Conservation (phyloP, 2,329 filamentous ascomycete species). For the Alternaria gansuensis region DNA sequence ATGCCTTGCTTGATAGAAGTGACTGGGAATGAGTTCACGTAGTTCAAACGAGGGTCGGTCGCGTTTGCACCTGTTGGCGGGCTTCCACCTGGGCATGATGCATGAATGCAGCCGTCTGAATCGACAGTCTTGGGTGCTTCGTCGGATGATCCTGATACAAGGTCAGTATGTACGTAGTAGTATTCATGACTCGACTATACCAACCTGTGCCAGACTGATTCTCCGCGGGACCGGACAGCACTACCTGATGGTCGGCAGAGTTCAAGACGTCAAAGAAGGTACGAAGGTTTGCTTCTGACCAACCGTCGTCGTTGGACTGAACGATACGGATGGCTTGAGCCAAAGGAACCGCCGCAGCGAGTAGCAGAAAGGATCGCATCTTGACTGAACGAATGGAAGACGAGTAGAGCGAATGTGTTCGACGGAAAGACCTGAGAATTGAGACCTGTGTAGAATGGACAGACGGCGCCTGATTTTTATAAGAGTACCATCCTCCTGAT, state of each 20-base stretch:
- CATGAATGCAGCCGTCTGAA: constrained; percentile 64
- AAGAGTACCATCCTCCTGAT: constrained; percentile 10
- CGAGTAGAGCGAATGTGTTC: constrained; percentile 14
- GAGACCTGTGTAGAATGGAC: constrained; percentile 1
- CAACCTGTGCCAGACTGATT: constrained; percentile 70
- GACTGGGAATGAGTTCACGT: constrained; percentile 74
- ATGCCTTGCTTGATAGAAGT: constrained; percentile 72
- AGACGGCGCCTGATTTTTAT: constrained; percentile 17
- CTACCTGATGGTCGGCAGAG: constrained; percentile 65
- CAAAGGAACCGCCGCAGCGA: constrained; percentile 40
- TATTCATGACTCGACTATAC: constrained; percentile 20
- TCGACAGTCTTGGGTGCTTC: constrained; percentile 59
- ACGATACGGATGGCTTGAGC: constrained; percentile 53
- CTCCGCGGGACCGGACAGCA: constrained; percentile 72
- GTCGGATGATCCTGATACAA: constrained; percentile 62
- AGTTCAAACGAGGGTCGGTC: constrained; percentile 68
- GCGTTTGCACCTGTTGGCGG: constrained; percentile 66
- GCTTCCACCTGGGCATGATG: constrained; percentile 68
- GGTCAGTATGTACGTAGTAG: constrained; percentile 15
- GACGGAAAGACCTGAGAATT: background rate
- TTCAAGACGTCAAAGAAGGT: constrained; percentile 66
- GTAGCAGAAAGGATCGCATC: constrained; percentile 40
- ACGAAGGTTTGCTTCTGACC: constrained; percentile 74
- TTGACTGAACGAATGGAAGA: constrained; percentile 50
- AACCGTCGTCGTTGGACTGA: constrained; percentile 76